A percentile compares a stretch with the other conserved stretches of the same genome.
Conservation (phyloP, 768 basidiomycete species). For the Naematelia aurantialba region DNA sequence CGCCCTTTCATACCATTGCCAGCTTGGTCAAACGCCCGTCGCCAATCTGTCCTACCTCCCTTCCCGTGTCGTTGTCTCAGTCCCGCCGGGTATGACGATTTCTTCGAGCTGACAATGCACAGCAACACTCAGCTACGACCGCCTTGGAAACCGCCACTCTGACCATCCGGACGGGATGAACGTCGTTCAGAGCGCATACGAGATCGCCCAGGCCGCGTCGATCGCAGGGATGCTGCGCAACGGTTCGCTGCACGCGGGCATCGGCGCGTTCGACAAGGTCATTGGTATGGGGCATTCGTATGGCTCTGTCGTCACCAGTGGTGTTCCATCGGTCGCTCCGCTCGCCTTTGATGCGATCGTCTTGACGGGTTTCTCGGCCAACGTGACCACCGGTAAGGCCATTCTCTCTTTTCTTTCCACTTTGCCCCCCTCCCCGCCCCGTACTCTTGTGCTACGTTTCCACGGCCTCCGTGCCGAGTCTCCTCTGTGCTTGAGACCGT, state of each 20-base stretch:
- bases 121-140: constrained; percentile 39
- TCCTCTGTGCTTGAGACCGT: not conserved
- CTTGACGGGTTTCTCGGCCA: constrained; percentile 35
- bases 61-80: too few species aligned
- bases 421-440: not conserved
- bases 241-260: constrained; percentile 16
- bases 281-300: constrained; percentile 36
- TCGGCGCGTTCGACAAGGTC: constrained; percentile 23
- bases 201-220: constrained; percentile 30
- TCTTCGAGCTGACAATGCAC: not conserved
- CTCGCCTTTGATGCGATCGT: constrained; percentile 20
- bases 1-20: too few species aligned
- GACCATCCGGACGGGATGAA: constrained; percentile 36
- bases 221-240: constrained; percentile 25
- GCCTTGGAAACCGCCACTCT: constrained; percentile 35
- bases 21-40: too few species aligned
- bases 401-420: not conserved
- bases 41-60: too few species aligned
- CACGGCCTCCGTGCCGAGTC: not conserved
- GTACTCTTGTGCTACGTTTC: not conserved
- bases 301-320: constrained; percentile 16
- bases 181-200: constrained; percentile 32
- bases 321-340: constrained; percentile 18
- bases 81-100: too few species aligned
- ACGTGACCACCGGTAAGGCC: constrained; percentile 15